phyloP scores from a whole-genome alignment of 768 basidiomycete genomes.

The Collybia sordida region DNA sequence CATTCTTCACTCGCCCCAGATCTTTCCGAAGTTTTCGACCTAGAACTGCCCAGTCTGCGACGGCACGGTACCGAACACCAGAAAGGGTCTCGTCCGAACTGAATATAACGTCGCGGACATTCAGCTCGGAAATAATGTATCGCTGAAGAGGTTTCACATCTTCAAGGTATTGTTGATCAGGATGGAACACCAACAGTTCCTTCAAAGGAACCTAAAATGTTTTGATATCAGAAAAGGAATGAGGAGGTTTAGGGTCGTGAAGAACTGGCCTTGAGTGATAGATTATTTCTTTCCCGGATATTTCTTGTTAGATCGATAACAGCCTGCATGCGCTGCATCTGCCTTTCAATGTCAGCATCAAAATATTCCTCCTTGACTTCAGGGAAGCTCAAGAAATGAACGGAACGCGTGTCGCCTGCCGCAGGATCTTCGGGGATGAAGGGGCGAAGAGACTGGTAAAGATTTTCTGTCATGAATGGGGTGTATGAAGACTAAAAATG shows the following conservation, averaged over 20 bases:
- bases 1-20: slow-evolving; percentile 84
- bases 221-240: slow-evolving; percentile 5
- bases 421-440: slow-evolving; percentile 78
- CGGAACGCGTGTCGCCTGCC: slow-evolving; percentile 79
- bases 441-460: slow-evolving; percentile 87
- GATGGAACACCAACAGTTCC: slow-evolving; percentile 93
- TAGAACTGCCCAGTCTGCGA: slow-evolving; percentile 93
- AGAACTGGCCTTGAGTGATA: slow-evolving; percentile 82
- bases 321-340: slow-evolving; percentile 91
- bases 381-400: slow-evolving; percentile 96
- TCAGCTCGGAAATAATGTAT: slow-evolving; percentile 94
- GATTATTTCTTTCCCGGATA: slow-evolving; percentile 81
- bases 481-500: slow-evolving; percentile 87
- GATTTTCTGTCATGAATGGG: slow-evolving; percentile 94
- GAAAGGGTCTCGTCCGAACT: slow-evolving; percentile 84
- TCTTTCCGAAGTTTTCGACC: slow-evolving; percentile 95
- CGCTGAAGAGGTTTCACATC: slow-evolving; percentile 83
- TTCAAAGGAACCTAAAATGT: slow-evolving; percentile 77
- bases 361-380: slow-evolving; percentile 93
- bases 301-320: slow-evolving; percentile 91
- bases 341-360: slow-evolving; percentile 88
- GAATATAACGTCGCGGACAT: slow-evolving; percentile 88
- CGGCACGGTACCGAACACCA: slow-evolving; percentile 87
- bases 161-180: slow-evolving; percentile 76
- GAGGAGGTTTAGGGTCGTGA: neutral